A percentile compares a stretch with the other conserved stretches of the same genome.
Evolutionary conservation across 331 rosid genomes (phyloP).

Genomic region (Malus hybrid): DNA sequence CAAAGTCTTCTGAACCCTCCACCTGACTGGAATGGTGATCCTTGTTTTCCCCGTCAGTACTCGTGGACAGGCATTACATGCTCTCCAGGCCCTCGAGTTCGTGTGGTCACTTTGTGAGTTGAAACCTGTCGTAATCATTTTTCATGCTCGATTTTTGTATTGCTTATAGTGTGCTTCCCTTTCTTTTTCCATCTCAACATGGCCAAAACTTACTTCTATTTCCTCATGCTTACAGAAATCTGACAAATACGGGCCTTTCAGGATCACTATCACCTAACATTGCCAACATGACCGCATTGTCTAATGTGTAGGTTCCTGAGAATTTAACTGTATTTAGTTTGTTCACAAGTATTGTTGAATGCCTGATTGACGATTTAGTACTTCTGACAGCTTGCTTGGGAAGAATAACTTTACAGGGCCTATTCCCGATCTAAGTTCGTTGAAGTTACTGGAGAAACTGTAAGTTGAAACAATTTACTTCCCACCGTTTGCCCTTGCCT

Average conservation of each 20-base stretch:
- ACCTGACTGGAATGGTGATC: constrained; percentile 87
- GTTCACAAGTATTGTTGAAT: constrained; percentile 11
- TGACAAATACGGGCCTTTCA: constrained; percentile 70
- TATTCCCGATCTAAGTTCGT: constrained; percentile 68
- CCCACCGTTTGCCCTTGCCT: background rate
- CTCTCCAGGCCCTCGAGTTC: constrained; percentile 55
- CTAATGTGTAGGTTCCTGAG: constrained; percentile 50
- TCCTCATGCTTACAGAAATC: constrained; percentile 53
- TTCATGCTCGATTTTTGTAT: constrained; percentile 4
- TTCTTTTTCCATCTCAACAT: background rate
- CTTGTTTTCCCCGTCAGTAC: constrained; percentile 68
- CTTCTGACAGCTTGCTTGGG: constrained; percentile 70
- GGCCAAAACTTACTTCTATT: constrained; percentile 2
- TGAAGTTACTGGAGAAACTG: constrained; percentile 59
- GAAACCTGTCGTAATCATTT: background rate
- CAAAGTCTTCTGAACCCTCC: constrained; percentile 55
- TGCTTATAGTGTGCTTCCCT: constrained; percentile 10
- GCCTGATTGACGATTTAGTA: constrained; percentile 16
- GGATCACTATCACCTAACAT: constrained; percentile 70
- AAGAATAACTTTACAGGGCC: constrained; percentile 70
- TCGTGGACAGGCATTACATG: constrained; percentile 92
- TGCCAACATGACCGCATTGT: constrained; percentile 78
- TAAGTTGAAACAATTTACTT: constrained; percentile 37
- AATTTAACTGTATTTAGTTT: constrained; percentile 10
- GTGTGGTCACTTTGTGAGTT: constrained; percentile 76